Base-by-base conservation (phyloP, 225 moss, liverwort and hornwort genomes). In the Pleurozium schreberi region DNA sequence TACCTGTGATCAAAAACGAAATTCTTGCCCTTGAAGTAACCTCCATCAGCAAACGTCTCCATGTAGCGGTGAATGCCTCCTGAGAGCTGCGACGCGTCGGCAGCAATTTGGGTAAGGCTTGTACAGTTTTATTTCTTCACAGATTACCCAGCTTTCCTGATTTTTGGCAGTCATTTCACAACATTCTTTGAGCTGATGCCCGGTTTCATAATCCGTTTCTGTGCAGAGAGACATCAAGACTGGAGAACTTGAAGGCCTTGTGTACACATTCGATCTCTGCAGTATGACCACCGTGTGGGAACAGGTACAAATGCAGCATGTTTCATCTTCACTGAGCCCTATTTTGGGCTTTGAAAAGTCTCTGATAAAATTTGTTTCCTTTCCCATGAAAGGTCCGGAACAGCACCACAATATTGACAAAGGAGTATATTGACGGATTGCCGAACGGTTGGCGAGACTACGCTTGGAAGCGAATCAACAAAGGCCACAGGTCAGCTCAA, bases 1-100 rank as follows among this genome's bases (percentile, higher is more conserved):
- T 89, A 98, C 98, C 98, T 99, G 91, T 97, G 94, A 91, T 99
- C 97, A 86, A 99, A 99, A 71, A 99, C 99, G 90, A 99, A 99
- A 87, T 99, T 97, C 91, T 99, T 99, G 80, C 97, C 99, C 73
- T 93, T 91, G 79, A 99, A 99, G 87, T 88, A 99, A 65, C 98
- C 98, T 69, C 98, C 98, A 90, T 96, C 96, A 79, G 94, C 90
- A 86, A 96, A 99, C 47, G 95, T 93, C 95, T 99, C 99, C 94
- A 99, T 87, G 81, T 99, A 99, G 69, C 97, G 93, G 83, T 99
- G 99, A 89, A 99, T 96, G 66, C 99, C 96, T 75, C 99, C 99
- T 62, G 96, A 95, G 74, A 99, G 93, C 96, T 96, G 90, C 84
- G 89, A 92, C n/a, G n/a, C 84, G 42, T 91, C 93, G 25, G 91